Percentiles rank a stretch among this genome's conserved stretches.
Evolutionary conservation across 23 red algal genomes (phyloP).

Genomic region (Chondrus crispus): DNA sequence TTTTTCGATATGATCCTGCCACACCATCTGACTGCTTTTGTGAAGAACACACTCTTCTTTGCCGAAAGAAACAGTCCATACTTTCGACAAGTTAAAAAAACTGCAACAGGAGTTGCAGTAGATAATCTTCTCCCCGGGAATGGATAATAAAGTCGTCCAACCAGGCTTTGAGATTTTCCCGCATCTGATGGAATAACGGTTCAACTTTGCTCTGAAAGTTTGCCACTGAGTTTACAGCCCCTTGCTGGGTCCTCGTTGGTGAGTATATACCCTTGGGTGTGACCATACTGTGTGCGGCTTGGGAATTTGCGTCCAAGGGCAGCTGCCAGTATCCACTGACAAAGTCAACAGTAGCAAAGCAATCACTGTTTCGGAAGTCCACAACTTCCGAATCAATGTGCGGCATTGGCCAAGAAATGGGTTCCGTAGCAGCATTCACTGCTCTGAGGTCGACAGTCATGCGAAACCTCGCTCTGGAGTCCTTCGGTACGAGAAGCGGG

Average conservation of each 20-base stretch:
- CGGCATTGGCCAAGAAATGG: not conserved
- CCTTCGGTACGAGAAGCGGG: not conserved
- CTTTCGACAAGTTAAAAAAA: not conserved
- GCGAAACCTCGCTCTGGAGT: not conserved
- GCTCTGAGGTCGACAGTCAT: not conserved
- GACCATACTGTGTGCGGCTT: not conserved
- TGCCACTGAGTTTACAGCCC: not conserved
- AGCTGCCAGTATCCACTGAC: constrained; percentile 5
- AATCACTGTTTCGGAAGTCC: not conserved
- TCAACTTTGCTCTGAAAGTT: constrained; percentile 34
- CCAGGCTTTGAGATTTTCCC: constrained; percentile 10
- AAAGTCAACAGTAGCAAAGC: not conserved
- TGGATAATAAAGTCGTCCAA: not conserved
- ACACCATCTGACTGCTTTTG: not conserved
- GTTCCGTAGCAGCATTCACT: not conserved
- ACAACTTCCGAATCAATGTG: not conserved
- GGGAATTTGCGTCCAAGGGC: not conserved
- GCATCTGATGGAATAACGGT: not conserved
- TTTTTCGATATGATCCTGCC: not conserved
- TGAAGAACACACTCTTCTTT: not conserved
- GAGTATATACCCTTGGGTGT: not conserved
- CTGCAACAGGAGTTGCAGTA: not conserved
- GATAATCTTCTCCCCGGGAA: not conserved
- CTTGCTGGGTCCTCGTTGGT: not conserved
- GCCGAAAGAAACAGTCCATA: not conserved